These are phyloP conservation scores for Colletotrichum tropicale DNA, from an alignment of 2,329 filamentous ascomycete species.

Conservation along the genomic window DNA sequence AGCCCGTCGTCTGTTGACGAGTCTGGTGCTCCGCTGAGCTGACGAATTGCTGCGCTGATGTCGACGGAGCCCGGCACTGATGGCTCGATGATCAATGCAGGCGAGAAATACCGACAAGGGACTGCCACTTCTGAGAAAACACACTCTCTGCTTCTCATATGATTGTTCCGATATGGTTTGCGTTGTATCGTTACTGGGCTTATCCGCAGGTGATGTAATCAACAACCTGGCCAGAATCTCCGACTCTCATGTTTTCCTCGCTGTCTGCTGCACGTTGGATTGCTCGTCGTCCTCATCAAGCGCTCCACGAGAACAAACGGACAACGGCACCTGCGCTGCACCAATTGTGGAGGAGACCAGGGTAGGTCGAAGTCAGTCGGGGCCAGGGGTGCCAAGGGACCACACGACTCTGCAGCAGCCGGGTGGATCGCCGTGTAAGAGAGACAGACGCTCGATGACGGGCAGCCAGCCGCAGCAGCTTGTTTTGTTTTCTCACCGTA, in stretches of 20 bases:
- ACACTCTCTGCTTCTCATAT: background rate
- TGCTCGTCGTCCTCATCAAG: background rate
- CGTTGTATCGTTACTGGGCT: background rate
- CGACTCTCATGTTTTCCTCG: background rate
- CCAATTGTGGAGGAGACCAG: background rate
- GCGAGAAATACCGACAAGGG: background rate
- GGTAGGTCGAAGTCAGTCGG: background rate
- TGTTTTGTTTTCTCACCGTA: background rate
- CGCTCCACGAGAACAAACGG: background rate
- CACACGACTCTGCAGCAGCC: constrained; percentile 13
- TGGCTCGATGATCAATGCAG: background rate
- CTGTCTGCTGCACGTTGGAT: background rate
- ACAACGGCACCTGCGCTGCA: background rate
- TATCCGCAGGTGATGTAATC: background rate
- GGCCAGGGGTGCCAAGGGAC: background rate
- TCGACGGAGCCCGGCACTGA: background rate
- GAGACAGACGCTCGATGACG: constrained; percentile 3
- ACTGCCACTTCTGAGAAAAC: background rate
- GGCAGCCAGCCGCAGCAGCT: background rate
- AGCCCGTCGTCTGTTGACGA: background rate
- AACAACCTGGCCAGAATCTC: background rate
- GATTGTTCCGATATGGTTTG: background rate
- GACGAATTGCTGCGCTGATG: background rate
- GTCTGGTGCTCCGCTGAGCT: background rate
- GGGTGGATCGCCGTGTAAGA: constrained; percentile 11